A percentile compares a stretch with the other conserved stretches of the same genome.
Evolutionary conservation across 805 yeast genomes (phyloP).

Genomic region (Wickerhamomyces sydowiorum): DNA sequence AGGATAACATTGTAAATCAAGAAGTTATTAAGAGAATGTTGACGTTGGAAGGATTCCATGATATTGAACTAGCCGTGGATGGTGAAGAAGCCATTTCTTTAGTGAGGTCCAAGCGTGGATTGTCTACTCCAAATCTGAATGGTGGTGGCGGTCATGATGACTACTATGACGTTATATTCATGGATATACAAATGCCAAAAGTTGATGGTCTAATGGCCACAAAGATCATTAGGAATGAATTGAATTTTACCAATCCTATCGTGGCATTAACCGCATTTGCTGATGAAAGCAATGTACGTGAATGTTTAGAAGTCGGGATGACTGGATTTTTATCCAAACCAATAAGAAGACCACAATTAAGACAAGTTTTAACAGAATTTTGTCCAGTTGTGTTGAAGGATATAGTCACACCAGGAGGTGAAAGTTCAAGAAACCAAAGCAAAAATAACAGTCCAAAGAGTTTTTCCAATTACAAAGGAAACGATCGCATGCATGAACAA

Average conservation of each 20-base stretch:
- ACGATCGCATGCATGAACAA: no score
- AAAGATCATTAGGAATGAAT: conserved; percentile 55
- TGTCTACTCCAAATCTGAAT: background rate
- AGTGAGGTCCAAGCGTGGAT: conserved; percentile 33
- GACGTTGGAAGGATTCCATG: conserved; percentile 68
- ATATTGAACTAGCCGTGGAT: conserved; percentile 77
- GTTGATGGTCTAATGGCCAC: conserved; percentile 89
- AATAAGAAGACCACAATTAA: conserved; percentile 62
- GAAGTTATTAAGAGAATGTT: conserved; percentile 91
- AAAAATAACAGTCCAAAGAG: background rate
- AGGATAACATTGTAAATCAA: conserved; percentile 90
- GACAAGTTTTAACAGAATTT: conserved; percentile 40
- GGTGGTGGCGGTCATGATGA: conserved; percentile 21
- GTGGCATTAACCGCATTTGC: conserved; percentile 96
- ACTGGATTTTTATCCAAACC: conserved; percentile 88
- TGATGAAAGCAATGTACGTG: conserved; percentile 83
- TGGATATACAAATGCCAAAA: conserved; percentile 98
- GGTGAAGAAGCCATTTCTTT: conserved; percentile 83
- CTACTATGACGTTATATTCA: conserved; percentile 69
- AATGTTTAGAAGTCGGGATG: conserved; percentile 89
- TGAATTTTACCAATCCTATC: conserved; percentile 64
- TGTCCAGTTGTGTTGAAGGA: conserved; percentile 12
- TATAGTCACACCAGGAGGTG: conserved; percentile 2
- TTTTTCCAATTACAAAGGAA: no score
- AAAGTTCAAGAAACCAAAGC: background rate